phyloP scores from a whole-genome alignment of 1,284 basidiomycete species.

The Marasmius oreades region DNA sequence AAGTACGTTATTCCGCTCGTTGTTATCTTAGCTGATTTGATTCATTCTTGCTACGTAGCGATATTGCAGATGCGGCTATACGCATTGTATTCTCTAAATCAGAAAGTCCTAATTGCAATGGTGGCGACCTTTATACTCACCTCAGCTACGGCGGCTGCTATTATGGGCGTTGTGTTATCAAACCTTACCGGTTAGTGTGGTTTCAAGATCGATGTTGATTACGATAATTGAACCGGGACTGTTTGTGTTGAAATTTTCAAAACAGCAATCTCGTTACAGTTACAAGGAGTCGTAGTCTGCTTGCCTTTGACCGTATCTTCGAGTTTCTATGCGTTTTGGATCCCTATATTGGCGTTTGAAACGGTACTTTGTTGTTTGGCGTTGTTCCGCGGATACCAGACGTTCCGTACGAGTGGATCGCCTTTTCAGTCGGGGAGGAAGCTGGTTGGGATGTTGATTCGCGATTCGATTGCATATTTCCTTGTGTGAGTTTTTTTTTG shows the following conservation, averaged over 20 bases:
- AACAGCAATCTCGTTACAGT: neutral
- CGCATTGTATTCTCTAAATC: slow-evolving; percentile 53
- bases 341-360: slow-evolving; percentile 53
- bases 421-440: slow-evolving; percentile 39
- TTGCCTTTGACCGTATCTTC: slow-evolving; percentile 31
- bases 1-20: slow-evolving; percentile 30
- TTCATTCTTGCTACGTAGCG: slow-evolving; percentile 28
- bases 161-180: slow-evolving; percentile 42
- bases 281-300: slow-evolving; percentile 32
- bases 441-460: slow-evolving; percentile 46
- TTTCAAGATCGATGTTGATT: too few relatives aligned
- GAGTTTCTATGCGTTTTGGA: slow-evolving; percentile 54
- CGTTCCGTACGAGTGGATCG: slow-evolving; percentile 32
- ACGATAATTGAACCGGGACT: too few relatives aligned
- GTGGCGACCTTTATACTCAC: slow-evolving; percentile 35
- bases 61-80: slow-evolving; percentile 63
- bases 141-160: slow-evolving; percentile 36
- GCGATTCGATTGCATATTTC: slow-evolving; percentile 56
- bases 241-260: too few relatives aligned
- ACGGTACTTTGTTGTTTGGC: slow-evolving; percentile 48
- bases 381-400: slow-evolving; percentile 42
- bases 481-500: slow-evolving; percentile 37
- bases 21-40: neutral
- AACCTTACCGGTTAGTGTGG: slow-evolving; percentile 37
- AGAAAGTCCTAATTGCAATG: slow-evolving; percentile 45